These are phyloP conservation scores for Russula sp. DNA, from an alignment of 768 basidiomycete genomes.

Conservation along the genomic window DNA sequence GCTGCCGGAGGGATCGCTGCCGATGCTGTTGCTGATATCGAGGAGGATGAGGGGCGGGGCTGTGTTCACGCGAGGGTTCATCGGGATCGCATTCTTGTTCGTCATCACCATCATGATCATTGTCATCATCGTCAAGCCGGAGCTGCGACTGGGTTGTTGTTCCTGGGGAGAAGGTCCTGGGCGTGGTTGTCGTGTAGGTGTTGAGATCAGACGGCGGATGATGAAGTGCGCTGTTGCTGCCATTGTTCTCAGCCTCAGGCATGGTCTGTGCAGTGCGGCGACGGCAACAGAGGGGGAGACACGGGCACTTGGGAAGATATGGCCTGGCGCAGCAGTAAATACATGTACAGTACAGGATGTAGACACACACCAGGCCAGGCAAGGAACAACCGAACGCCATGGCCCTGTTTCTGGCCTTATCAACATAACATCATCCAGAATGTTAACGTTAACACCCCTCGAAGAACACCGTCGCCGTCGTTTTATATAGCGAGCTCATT, in stretches of 20 bases:
- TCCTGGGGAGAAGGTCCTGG: background rate
- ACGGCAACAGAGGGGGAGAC: background rate
- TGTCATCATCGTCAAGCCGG: background rate
- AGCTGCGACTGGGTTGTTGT: background rate
- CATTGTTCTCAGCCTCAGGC: background rate
- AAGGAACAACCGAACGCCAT: background rate
- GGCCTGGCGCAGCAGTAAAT: background rate
- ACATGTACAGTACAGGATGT: background rate
- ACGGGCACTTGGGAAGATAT: background rate
- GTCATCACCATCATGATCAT: slow-evolving; percentile 13
- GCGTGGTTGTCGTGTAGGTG: background rate
- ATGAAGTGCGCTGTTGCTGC: background rate
- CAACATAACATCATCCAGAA: too few species aligned
- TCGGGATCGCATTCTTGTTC: slow-evolving; percentile 1
- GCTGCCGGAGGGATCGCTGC: too few species aligned
- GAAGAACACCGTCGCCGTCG: too few species aligned
- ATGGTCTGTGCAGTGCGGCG: background rate
- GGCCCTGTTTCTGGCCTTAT: background rate
- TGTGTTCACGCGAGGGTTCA: background rate
- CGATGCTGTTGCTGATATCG: too few species aligned
- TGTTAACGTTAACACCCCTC: too few species aligned
- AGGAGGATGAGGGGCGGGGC: background rate
- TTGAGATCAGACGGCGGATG: background rate
- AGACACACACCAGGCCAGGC: background rate
- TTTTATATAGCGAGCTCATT: background rate